Base-by-base conservation (phyloP, 306 rosid genomes). In the Pueraria montana region DNA sequence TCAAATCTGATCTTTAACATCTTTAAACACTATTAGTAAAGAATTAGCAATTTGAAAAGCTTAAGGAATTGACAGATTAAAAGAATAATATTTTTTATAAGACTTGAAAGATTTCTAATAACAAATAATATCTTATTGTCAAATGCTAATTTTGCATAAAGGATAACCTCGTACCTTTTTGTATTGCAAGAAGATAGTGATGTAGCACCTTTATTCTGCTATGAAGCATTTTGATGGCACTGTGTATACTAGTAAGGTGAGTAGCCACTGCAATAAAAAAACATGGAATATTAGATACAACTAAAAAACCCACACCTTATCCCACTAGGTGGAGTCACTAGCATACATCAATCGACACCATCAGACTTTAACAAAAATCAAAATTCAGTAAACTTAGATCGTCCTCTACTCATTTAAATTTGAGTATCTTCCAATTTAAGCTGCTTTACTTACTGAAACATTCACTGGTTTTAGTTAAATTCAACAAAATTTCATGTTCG, bases 381-480 rank as follows among this genome's bases (percentile, higher is more conserved):
- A 79, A 38, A 14, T 79, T 20, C 53, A 55, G 72, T 11, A 52
- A 52, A 62, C 52, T 30, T 11, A 5, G 58, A 68, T 13, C 64
- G 52, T 50, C 23, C 50, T 17, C 69, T 52, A 78, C 63, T 49
- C 20, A 13, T 63, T 24, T 72, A 23, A 38, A 27, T 58, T 26
- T 50, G 59, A 78, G 27, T 45, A 73, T 32, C 53, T 16, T 64
- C 34, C 14, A 49, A 79, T 11, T 42, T 72, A 36, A 72, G 64
- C 48, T 16, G 38, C 20, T 77, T 49, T 72, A 34, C 52, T 38
- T 45, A 71, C 74, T 78, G 13, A 79, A 64, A 56, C 43, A 40
- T 38, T 30, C 48, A 42, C 23, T n/a, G 21, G 20, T 72, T 43
- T 82, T 53, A 18, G 24, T 18, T n/a, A 36, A 38, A 21, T 64